These are phyloP conservation scores for Debaryomycetaceae sp. DNA, from an alignment of 1,139 yeast species.

Conservation along the genomic window DNA sequence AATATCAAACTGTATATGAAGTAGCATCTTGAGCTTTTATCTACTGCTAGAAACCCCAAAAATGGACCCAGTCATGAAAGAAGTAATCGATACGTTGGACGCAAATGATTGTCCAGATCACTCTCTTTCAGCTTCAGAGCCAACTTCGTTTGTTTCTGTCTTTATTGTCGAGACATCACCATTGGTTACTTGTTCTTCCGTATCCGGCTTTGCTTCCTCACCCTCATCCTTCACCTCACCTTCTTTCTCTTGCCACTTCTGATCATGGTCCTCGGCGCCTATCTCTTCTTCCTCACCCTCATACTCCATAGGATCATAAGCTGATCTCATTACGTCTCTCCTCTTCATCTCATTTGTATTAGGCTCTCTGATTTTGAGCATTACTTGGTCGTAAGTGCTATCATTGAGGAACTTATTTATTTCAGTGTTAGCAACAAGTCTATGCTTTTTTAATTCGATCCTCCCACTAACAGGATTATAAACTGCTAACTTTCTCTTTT, in stretches of 20 bases:
- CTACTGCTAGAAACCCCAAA: too few relatives aligned
- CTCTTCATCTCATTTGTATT: conserved; percentile 63
- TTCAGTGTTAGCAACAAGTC: conserved; percentile 50
- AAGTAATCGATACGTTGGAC: neutral
- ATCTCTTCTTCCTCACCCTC: conserved; percentile 11
- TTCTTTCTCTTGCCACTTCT: conserved; percentile 1
- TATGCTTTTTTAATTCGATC: conserved; percentile 78
- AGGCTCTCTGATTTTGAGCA: conserved; percentile 67
- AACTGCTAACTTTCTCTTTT: conserved; percentile 55
- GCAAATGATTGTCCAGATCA: neutral
- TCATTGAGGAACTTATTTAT: conserved; percentile 50
- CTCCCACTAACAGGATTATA: conserved; percentile 79
- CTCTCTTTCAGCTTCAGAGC: conserved; percentile 3
- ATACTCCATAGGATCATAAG: conserved; percentile 62
- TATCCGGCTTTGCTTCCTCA: conserved; percentile 1
- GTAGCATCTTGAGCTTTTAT: too few relatives aligned
- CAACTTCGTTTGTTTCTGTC: conserved; percentile 4
- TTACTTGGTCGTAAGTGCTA: conserved; percentile 52
- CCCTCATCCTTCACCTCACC: conserved; percentile 1
- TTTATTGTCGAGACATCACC: neutral
- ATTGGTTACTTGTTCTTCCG: neutral
- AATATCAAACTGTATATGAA: too few relatives aligned
- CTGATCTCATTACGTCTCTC: conserved; percentile 66
- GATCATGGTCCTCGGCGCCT: conserved; percentile 5
- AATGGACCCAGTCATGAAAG: too few relatives aligned